A percentile compares a stretch with the other conserved stretches of the same genome.
phyloP scores from a whole-genome alignment of 148 eudicot genomes.

The Arctostaphylos glauca region DNA sequence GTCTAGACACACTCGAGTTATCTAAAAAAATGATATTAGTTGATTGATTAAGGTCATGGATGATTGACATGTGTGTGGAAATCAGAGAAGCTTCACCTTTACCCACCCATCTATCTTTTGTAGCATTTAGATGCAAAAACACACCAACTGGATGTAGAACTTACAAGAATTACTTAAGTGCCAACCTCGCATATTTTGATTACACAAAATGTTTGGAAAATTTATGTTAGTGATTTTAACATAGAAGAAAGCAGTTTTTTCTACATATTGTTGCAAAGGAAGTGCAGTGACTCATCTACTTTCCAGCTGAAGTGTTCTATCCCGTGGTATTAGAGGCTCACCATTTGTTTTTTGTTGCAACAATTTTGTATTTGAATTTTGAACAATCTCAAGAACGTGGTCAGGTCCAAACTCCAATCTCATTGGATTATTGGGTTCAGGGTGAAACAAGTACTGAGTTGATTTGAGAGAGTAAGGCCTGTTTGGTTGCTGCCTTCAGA shows the following conservation, averaged over 20 bases:
- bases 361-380: not conserved
- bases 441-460: not conserved
- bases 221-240: not conserved
- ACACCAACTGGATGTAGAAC: not conserved
- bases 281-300: not conserved
- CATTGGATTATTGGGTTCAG: not conserved
- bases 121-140: not conserved
- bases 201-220: too few species aligned
- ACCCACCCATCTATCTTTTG: not conserved
- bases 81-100: not conserved
- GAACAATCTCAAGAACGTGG: not conserved
- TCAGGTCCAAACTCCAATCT: not conserved
- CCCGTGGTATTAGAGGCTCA: not conserved
- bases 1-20: too few species aligned
- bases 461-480: not conserved
- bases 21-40: too few species aligned
- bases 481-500: not conserved
- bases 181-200: not conserved
- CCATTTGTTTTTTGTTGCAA: not conserved
- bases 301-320: not conserved
- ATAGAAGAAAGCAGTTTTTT: not conserved
- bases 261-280: not conserved
- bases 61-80: not conserved
- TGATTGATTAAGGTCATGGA: not conserved
- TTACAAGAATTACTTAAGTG: not conserved